Evolutionary conservation across 371 early-diverging fungal genomes (phyloP), one percentile per base, ranked within the genome.

Genomic region (Syncephalastrum sp.): DNA sequence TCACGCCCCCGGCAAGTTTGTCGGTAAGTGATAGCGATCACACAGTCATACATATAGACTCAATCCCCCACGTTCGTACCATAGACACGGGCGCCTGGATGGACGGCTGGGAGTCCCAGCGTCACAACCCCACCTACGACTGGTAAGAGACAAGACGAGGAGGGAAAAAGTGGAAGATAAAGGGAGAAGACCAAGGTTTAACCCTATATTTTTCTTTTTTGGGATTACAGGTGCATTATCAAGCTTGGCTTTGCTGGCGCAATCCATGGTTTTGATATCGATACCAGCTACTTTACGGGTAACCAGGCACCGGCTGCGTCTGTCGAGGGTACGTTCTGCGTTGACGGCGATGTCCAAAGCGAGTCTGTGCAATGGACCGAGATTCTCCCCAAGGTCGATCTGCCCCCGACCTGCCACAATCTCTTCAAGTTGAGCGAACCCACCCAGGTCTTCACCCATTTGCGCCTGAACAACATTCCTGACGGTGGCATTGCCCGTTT

Each of bases 401-500:
- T 90, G 15, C 74, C 77, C 12, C 83, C 89, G 42, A 73, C 71
- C 57, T 72, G 84, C 51, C 91, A 86, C 63, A 90, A 93, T 63
- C 82, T 80, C 45, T 85, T 91, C 62, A 75, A 81, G 13, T 72
- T 90, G 59, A 63, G 67, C n/a, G 38, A 69, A 44, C 79, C 78
- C 5, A 72, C 79, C 5, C 61, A 56, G 1, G 67, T 79, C 24
- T 93, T 72, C 60, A 93, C 86, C 47, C 88, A 89, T 63, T 73
- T 96, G 27, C 82, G 93, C 47, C 69, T 95, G 42, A 88, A 86
- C 54, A 91, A 93, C 70, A 90, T 86, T 67, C 96, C 96, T 5
- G 96, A 96, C 69, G 96, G 96, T 43, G 96, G 95, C 52, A 88
- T 95, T 64, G 84, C 85, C 48, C 89, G 96, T 41, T 85, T 94